These are phyloP conservation scores for Miamiensis avidus DNA, from an alignment of 169 alveolate species.

Conservation along the genomic window DNA sequence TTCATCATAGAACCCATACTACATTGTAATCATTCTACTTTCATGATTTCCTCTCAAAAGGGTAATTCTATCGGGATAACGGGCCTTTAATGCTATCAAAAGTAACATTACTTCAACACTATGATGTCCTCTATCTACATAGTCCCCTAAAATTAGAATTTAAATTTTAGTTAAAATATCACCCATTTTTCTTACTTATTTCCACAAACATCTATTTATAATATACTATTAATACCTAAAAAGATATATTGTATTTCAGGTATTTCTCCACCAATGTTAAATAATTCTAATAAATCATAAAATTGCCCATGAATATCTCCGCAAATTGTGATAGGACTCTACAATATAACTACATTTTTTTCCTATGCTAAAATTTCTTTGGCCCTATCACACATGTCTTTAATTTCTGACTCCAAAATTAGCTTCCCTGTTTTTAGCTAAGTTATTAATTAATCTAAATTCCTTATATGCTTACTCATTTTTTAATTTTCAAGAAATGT, in stretches of 20 bases:
- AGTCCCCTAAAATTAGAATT: slow-evolving; percentile 51
- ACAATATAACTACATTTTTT: slow-evolving; percentile 50
- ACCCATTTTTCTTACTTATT: background rate
- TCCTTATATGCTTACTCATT: background rate
- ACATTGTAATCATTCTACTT: slow-evolving; percentile 54
- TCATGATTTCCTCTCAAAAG: slow-evolving; percentile 71
- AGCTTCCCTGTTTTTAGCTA: slow-evolving; percentile 55
- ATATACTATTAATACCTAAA: too few relatives aligned
- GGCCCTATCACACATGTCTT: slow-evolving; percentile 69
- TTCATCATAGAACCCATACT: slow-evolving; percentile 73
- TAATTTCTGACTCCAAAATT: slow-evolving; percentile 65
- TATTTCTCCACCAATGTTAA: slow-evolving; percentile 79
- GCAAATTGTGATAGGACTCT: slow-evolving; percentile 78
- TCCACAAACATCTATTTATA: too few relatives aligned
- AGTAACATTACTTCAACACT: slow-evolving; percentile 72
- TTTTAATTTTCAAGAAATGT: too few relatives aligned
- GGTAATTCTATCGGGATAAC: slow-evolving; percentile 78
- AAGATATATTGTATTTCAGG: slow-evolving; percentile 74
- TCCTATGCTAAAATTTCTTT: slow-evolving; percentile 71
- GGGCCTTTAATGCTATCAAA: slow-evolving; percentile 61
- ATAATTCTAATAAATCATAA: slow-evolving; percentile 77
- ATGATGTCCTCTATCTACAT: slow-evolving; percentile 61
- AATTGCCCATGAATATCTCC: slow-evolving; percentile 89
- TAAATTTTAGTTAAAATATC: too few relatives aligned
- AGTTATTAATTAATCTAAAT: background rate